Conservation (phyloP, 306 rosid species). For the Fagus sylvatica region DNA sequence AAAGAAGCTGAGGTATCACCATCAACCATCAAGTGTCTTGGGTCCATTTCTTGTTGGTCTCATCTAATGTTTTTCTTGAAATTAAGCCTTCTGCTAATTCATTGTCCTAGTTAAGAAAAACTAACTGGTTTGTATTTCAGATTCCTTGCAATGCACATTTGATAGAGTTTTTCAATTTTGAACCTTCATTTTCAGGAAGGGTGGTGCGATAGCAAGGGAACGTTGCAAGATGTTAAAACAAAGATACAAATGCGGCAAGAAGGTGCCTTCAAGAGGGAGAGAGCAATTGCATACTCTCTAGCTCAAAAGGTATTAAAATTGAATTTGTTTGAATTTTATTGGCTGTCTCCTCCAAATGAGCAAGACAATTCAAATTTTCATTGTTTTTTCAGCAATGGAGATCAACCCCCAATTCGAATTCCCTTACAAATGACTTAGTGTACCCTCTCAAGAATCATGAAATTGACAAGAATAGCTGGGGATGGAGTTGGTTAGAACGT, state of each 20-base stretch:
- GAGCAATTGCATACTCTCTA: conserved; percentile 89
- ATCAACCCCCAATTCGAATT: conserved; percentile 48
- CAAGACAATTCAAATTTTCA: neutral
- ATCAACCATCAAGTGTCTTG: neutral
- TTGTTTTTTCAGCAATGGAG: conserved; percentile 67
- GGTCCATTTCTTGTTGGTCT: neutral
- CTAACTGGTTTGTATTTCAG: neutral
- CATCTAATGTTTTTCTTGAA: neutral
- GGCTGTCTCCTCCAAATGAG: neutral
- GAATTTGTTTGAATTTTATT: neutral
- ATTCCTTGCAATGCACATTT: neutral
- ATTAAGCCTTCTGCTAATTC: neutral
- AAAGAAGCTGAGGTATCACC: conserved; percentile 82
- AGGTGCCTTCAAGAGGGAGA: conserved; percentile 94
- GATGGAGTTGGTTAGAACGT: conserved; percentile 99
- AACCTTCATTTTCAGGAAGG: conserved; percentile 59
- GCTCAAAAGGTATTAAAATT: conserved; percentile 73
- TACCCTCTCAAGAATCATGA: conserved; percentile 52
- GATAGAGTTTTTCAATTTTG: neutral
- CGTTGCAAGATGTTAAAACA: conserved; percentile 68
- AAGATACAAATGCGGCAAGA: conserved; percentile 87
- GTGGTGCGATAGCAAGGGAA: conserved; percentile 95
- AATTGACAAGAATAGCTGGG: conserved; percentile 65
- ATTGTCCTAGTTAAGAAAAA: neutral
- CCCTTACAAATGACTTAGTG: conserved; percentile 32